Base-by-base conservation (phyloP, 306 rosid species). In the Vigna reflexopilosa region DNA sequence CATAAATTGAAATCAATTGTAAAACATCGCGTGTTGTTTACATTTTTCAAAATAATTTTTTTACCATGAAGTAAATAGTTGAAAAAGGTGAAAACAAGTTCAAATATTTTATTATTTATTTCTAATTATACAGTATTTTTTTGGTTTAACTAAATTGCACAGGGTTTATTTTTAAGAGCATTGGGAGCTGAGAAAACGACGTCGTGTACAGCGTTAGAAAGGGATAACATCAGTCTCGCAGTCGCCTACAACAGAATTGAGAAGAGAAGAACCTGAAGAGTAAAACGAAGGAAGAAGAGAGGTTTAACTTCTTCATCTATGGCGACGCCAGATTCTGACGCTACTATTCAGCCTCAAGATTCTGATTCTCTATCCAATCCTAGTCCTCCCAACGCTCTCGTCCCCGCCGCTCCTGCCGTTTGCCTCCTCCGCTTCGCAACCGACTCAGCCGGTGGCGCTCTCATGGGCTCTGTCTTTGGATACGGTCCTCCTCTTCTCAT, bases 401-500 rank as follows among this genome's bases (percentile, higher is more conserved):
- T 83, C n/a, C 83, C 95, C 2, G 51, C 86, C 64, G 57, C 87
- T 44, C 85, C 97, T 32, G 81, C 90, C 62, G 94, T 95, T 45
- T 93, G 99, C 77, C 89, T 95, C 42, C 40, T 86, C 75, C 76
- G 93, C 74, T 93, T 91, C 77, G 96, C 86, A 54, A 88, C 90
- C 2, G 94, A 95, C 84, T 93, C 97, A 38, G 87, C 86, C 62
- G 89, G 86, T 50, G 98, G 99, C 17, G 99, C 96, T 57, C 78
- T 95, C 83, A 95, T 95, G 98, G 99, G 99, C 81, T 91, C 96
- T 86, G 76, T 95, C 63, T 95, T 95, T 47, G 99, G 99, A 84
- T 95, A 91, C 47, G 99, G 99, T 95, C 1, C 9, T 12, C 4
- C 30, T 49, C 72, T 66, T 24, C 42, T 48, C 72, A 57, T 8